Base-by-base conservation (phyloP, 805 yeast genomes). In the Saccharomycopsis fermentans region DNA sequence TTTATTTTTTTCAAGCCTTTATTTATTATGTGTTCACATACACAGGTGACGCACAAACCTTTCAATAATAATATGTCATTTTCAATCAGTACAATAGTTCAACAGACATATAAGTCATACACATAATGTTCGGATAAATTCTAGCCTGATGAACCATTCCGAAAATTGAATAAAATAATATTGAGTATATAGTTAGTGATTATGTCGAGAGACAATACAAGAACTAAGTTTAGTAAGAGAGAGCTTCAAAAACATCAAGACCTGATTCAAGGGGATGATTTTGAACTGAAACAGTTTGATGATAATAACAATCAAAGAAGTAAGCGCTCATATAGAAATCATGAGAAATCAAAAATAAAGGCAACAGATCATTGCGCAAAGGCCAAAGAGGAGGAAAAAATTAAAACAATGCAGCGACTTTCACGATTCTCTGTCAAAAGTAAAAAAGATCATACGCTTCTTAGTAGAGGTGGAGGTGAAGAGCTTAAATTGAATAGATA, bases 381-480 rank as follows among this genome's bases (percentile, higher is more conserved):
- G 17, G 32, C 6, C 17, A 19, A 29, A 11, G 24, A 34, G 17
- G 58, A 48, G 32, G 58, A 55, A 9, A 34, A 40, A 37, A 40
- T 39, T 27, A 55, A 37, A 29, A 54, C 27, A 51, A 29, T 27
- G 17, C 21, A 19, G 17, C 37, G 60, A 43, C 32, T 35, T 2
- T 12, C 17, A 24, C 39, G 60, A 9, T 59, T 57, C 36, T 37
- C 50, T n/a, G 53, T 17, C 11, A 50, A 50, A n/a, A 27, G 16
- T 27, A 27, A 17, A 27, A 36, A 35, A 35, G 55, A 60, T 9
- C 56, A 58, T 54, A 62, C 62, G 12, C 43, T 61, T 6, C 55
- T 61, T 3, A 61, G 63, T 37, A 36, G 63, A 29, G 62, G 62
- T 19, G 54, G 58, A 17, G 63, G 60, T 11, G 56, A 52, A 9